Percentiles rank a stretch among this genome's conserved stretches.
Conservation (phyloP, 1,284 basidiomycete species). For the Leccinum subrobustum region DNA sequence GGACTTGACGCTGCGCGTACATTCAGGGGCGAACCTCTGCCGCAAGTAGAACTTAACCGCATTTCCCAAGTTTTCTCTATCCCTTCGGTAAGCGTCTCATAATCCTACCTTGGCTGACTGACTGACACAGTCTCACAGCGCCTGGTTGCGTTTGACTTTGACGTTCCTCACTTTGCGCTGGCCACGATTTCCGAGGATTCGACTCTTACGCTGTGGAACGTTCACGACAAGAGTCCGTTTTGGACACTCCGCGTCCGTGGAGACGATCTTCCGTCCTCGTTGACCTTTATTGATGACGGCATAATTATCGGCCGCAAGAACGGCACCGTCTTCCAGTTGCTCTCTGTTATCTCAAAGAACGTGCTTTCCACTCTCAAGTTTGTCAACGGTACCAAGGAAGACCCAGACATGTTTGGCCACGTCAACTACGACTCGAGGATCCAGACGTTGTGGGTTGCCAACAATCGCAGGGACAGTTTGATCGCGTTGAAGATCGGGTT, state of each 20-base stretch:
- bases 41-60: slow-evolving; percentile 62
- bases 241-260: slow-evolving; percentile 71
- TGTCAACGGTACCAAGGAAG: slow-evolving; percentile 62
- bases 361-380: slow-evolving; percentile 80
- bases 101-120: neutral
- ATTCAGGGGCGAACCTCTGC: slow-evolving; percentile 60
- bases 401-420: slow-evolving; percentile 81
- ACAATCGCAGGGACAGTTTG: slow-evolving; percentile 78
- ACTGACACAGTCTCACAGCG: slow-evolving; percentile 43
- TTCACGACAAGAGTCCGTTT: slow-evolving; percentile 70
- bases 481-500: slow-evolving; percentile 73
- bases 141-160: slow-evolving; percentile 79
- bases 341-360: slow-evolving; percentile 65
- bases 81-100: slow-evolving; percentile 53
- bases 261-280: slow-evolving; percentile 73
- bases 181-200: slow-evolving; percentile 80
- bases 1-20: slow-evolving; percentile 63
- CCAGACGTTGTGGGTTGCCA: slow-evolving; percentile 81
- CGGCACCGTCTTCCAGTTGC: slow-evolving; percentile 75
- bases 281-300: slow-evolving; percentile 77
- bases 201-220: slow-evolving; percentile 74
- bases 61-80: slow-evolving; percentile 65
- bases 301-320: slow-evolving; percentile 78
- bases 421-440: slow-evolving; percentile 78
- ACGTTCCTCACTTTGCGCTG: slow-evolving; percentile 66